Base-by-base conservation (phyloP, 2,329 filamentous ascomycete species). In the Seiridium cupressi region DNA sequence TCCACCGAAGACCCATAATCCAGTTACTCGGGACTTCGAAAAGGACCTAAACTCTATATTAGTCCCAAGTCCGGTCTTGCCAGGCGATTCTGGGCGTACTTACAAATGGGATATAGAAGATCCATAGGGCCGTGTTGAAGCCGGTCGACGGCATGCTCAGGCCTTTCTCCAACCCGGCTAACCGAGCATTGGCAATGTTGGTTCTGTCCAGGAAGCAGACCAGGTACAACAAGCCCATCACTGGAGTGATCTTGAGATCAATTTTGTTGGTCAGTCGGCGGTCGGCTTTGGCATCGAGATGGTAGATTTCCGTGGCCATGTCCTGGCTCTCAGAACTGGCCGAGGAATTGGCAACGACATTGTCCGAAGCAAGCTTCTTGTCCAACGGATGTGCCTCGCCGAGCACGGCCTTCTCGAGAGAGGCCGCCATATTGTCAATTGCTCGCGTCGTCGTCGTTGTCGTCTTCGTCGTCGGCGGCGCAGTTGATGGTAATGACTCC, bases 141-240 rank as follows among this genome's bases (percentile, higher is more conserved):
- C 70, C 61, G 5, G 72, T 74, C 9, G 75, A 75, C 1, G 69
- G 73, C 58, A 81, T 64, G 44, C 57, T 38, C n/a, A 64, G 44
- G n/a, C 53, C 55, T 32, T 46, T 48, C 55, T 57, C 55, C 31
- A 57, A 38, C 2, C 55, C 55, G 32, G 55, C 55, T 34, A 57
- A 26, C 32, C 55, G 55, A 44, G 55, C 55, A 18, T 57, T 57
- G 44, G 55, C 55, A n/a, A 57, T 57, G 35, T 57, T 57, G 26
- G 55, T 57, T 10, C 55, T 26, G 31, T 57, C 55, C 26, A 57
- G 13, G 34, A 57, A 57, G 10, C 55, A 57, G n/a, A 57, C 40
- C 40, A 57, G 44, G 32, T 57, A 57, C 18, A 57, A 6, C 44
- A 57, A 26, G 31, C 55, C 55, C 55, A 57, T 57, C 31, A 57